Evolutionary conservation across 176 grass and related monocot genomes (phyloP), one percentile per base, ranked within the genome.

Genomic region (Guadua angustifolia): DNA sequence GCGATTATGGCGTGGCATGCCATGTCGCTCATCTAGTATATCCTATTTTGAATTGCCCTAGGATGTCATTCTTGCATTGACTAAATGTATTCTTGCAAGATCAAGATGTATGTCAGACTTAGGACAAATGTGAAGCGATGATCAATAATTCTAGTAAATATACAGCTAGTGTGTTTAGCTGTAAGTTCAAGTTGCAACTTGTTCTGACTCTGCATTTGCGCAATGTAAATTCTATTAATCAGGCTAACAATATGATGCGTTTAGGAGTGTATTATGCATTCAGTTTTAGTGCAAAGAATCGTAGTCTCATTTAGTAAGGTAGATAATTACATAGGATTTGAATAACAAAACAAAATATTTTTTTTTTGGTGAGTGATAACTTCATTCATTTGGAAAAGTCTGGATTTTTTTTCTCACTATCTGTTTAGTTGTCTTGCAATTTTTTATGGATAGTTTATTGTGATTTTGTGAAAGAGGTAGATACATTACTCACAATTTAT

Each of bases 361-460:
- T 29, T 29, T 32, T 21, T 79, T 46, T 65, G 13, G 7, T 65
- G 42, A 14, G 44, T 35, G 43, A 35, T 29, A 65, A 49, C 42
- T 32, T 61, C 42, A 45, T 62, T 29, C 1, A 5, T 78, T 8
- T 46, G 1, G 2, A 17, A 44, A 45, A 26, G 0, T 5, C 6
- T 61, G 39, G 1, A 60, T 17, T 2, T 10, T 8, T 43, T 8
- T 17, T 13, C 5, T 8, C 36, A 16, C 56, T 32, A 43, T 63
- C 5, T 74, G 17, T 6, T 12, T 56, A 42, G 18, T 16, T 77
- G 5, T 39, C 25, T 14, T 32, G 12, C 25, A 63, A 73, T 47
- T 50, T 51, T 18, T 73, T 17, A 17, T 72, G 69, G 43, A 45
- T 71, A 71, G 6, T 71, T 22, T 25, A 74, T 45, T 73, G 32